Evolutionary conservation across 306 rosid species (phyloP).

Genomic region (Trichosanthes cucumerina): DNA sequence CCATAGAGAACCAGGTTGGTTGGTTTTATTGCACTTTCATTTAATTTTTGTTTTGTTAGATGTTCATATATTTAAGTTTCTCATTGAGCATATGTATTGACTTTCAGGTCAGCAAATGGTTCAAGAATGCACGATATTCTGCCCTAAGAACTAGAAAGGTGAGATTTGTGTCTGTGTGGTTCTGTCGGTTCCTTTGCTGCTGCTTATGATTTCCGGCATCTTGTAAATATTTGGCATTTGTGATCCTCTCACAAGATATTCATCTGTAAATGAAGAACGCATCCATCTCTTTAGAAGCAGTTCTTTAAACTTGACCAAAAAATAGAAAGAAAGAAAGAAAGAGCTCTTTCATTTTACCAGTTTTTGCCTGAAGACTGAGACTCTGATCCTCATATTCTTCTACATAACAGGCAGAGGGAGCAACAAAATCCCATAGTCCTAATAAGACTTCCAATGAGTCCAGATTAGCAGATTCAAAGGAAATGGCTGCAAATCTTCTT

Average conservation of each 20-base stretch:
- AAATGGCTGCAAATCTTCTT: constrained; percentile 20
- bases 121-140: constrained; percentile 81
- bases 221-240: neutral
- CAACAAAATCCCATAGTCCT: constrained; percentile 23
- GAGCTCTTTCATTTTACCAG: neutral
- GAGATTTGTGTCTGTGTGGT: constrained; percentile 9
- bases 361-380: neutral
- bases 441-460: constrained; percentile 17
- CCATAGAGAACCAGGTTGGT: neutral
- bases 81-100: neutral
- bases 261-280: neutral
- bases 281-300: neutral
- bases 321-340: neutral
- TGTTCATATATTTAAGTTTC: neutral
- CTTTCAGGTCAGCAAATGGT: constrained; percentile 90
- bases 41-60: neutral
- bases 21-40: neutral
- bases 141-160: constrained; percentile 79
- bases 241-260: neutral
- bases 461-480: constrained; percentile 26
- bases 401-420: constrained; percentile 30
- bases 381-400: constrained; percentile 5
- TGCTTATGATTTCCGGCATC: neutral
- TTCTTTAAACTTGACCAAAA: neutral
- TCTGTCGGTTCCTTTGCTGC: neutral